A percentile compares a stretch with the other conserved stretches of the same genome.
phyloP scores from a whole-genome alignment of 352 stramenopile species.

The Pythium inflatum region DNA sequence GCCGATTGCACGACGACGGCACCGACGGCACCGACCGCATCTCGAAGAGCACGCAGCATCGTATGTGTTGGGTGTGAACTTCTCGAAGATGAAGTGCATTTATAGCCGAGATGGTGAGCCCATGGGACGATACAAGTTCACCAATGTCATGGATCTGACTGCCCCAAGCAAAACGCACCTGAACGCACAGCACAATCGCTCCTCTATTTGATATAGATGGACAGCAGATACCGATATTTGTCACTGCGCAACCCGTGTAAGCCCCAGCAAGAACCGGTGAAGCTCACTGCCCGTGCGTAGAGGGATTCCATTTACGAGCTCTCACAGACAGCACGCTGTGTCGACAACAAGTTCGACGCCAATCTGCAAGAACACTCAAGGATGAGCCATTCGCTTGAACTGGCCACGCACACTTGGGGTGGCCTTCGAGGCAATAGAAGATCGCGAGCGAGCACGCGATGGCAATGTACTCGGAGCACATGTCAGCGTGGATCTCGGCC shows the following conservation, averaged over 20 bases:
- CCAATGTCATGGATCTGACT: too few relatives aligned
- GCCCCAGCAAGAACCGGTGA: conserved; percentile 24
- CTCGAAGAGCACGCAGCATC: too few relatives aligned
- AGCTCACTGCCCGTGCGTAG: conserved; percentile 9
- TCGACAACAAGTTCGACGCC: conserved; percentile 38
- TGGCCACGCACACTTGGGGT: conserved; percentile 32
- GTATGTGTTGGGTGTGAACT: too few relatives aligned
- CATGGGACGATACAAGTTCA: too few relatives aligned
- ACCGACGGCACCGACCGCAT: too few relatives aligned
- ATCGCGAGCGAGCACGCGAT: conserved; percentile 40
- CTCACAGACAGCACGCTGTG: conserved; percentile 30
- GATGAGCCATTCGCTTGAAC: background rate
- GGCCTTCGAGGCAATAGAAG: conserved; percentile 31
- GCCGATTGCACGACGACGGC: background rate
- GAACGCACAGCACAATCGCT: too few relatives aligned
- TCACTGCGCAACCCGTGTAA: conserved; percentile 20
- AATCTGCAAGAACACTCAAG: conserved; percentile 26
- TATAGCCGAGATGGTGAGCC: too few relatives aligned
- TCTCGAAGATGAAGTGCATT: too few relatives aligned
- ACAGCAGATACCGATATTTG: conserved; percentile 18
- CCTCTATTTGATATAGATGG: conserved; percentile 8
- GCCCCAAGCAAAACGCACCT: too few relatives aligned
- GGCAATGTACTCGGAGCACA: conserved; percentile 49
- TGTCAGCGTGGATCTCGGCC: conserved; percentile 33
- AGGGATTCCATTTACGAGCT: conserved; percentile 33